Evolutionary conservation across 768 basidiomycete species (phyloP), one percentile per base, ranked within the genome.

Genomic region (Tulasnella sp.): DNA sequence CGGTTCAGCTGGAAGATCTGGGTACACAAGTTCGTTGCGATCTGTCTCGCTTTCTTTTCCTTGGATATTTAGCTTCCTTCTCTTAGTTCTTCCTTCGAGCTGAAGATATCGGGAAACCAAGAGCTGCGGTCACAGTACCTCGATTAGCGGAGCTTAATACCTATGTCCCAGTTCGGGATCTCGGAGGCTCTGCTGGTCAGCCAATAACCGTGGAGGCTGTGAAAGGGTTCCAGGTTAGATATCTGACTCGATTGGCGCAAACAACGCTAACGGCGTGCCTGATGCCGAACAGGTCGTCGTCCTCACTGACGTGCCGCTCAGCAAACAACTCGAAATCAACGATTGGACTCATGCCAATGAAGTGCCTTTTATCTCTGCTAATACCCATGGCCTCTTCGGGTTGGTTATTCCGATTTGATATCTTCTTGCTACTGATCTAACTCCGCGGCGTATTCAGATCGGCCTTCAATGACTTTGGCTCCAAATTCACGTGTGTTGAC

Each of bases 401-500:
- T 97, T 83, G 79, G 88, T 82, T 26, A 7, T 23, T 72, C 4
- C 10, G 75, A 18, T 4, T 5, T 37, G 18, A 72, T 69, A 74
- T 35, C 10, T 20, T 39, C 10, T 75, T 78, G 71, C 71, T 37
- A 78, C 70, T 73, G 40, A 42, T 48, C 73, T 79, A 44, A 75
- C 80, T 74, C 40, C 42, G 40, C 40, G 37, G 48, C 48, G 32
- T 39, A 18, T 35, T 48, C 82, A 98, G 96, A 18, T 92, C 93
- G 79, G 91, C 92, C 18, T 99, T 99, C 88, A 97, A 94, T 83
- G 98, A 99, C 84, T 99, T 99, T 81, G 98, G 98, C 7, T 85
- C 91, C 35, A 94, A 94, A 84, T 99, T 99, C 83, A 92, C 94
- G 20, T 96, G 95, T 81, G 93, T 98, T 35, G 98, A 99, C 83